Evolutionary conservation across 129 eudicot species (phyloP).

Genomic region (Helianthus annuus): DNA sequence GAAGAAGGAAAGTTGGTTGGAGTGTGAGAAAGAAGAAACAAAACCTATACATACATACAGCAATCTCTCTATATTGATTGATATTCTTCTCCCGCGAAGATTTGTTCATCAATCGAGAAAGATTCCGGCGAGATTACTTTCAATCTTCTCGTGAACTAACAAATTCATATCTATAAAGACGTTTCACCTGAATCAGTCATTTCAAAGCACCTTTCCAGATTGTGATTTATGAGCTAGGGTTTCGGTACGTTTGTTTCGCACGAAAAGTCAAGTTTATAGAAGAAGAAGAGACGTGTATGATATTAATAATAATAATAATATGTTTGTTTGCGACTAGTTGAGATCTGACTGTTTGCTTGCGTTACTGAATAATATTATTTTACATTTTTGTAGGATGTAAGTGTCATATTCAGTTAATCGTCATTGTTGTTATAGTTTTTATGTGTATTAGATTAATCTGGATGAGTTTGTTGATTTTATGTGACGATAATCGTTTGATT

Average conservation of each 20-base stretch:
- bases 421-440: not conserved
- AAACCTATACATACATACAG: conserved; percentile 8
- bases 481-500: not conserved
- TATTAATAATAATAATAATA: no score
- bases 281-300: conserved; percentile 14
- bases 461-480: not conserved
- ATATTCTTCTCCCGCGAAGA: conserved; percentile 25
- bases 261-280: no score
- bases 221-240: conserved; percentile 41
- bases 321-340: conserved; percentile 22
- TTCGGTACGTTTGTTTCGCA: conserved; percentile 39
- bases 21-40: conserved; percentile 24
- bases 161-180: conserved; percentile 20
- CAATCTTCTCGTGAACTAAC: conserved; percentile 12
- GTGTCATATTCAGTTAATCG: not conserved
- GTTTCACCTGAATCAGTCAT: conserved; percentile 30
- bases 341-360: conserved; percentile 59
- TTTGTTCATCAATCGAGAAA: conserved; percentile 35
- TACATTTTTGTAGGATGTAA: not conserved
- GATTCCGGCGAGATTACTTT: conserved; percentile 20
- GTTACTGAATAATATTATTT: conserved; percentile 31
- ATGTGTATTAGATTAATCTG: not conserved
- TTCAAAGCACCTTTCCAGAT: conserved; percentile 26
- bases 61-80: conserved; percentile 13
- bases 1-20: conserved; percentile 38